Evolutionary conservation across 495 filamentous ascomycete species (phyloP).

Genomic region (Recurvomyces mirabilis): DNA sequence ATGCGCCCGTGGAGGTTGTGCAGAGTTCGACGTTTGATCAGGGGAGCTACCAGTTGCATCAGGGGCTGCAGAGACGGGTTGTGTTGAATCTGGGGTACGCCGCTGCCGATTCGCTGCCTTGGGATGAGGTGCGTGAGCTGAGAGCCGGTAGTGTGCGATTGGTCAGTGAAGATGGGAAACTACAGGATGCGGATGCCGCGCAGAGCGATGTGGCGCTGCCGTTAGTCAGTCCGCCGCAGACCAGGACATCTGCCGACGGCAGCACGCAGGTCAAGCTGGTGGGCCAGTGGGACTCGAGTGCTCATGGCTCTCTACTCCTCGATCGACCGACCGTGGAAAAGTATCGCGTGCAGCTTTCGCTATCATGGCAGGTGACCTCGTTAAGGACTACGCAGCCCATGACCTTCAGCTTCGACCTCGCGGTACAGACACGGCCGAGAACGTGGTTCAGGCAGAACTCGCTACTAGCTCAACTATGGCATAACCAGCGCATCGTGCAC

Average conservation of each 20-base stretch:
- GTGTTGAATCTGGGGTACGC: constrained; percentile 77
- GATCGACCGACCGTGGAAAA: constrained; percentile 83
- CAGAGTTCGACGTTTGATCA: constrained; percentile 70
- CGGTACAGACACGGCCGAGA: constrained; percentile 71
- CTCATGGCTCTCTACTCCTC: constrained; percentile 79
- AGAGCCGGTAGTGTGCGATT: constrained; percentile 71
- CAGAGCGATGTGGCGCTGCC: constrained; percentile 66
- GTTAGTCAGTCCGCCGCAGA: constrained; percentile 58
- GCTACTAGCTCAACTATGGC: constrained; percentile 80
- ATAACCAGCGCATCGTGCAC: constrained; percentile 71
- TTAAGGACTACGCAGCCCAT: constrained; percentile 71
- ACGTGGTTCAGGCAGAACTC: constrained; percentile 73
- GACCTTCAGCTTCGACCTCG: constrained; percentile 67
- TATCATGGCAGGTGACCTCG: constrained; percentile 73
- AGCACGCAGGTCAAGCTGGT: constrained; percentile 76
- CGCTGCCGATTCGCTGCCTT: constrained; percentile 75
- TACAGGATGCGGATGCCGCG: constrained; percentile 60
- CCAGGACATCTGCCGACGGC: constrained; percentile 77
- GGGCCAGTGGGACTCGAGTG: constrained; percentile 92
- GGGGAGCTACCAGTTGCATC: constrained; percentile 87
- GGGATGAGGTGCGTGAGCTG: constrained; percentile 65
- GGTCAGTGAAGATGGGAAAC: constrained; percentile 72
- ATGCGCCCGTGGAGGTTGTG: constrained; percentile 82
- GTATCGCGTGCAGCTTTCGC: constrained; percentile 77
- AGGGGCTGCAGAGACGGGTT: constrained; percentile 84